Conservation (phyloP, 305 asterid genomes). For the Striga hermonthica region DNA sequence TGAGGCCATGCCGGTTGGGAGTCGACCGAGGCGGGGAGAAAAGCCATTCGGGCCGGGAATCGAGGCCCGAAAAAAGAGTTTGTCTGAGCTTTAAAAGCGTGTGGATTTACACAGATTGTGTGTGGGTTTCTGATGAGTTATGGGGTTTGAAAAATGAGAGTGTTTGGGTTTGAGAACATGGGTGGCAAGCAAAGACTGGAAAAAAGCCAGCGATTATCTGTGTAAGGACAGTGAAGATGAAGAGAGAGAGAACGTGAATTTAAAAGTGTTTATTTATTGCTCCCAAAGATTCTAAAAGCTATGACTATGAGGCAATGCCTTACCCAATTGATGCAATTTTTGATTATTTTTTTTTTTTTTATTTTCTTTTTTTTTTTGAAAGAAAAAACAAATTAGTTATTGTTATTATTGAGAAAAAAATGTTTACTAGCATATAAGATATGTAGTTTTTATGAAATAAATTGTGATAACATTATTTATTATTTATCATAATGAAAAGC, state of each 20-base stretch:
- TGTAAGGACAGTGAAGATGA: conserved; percentile 36
- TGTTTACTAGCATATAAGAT: too few species aligned
- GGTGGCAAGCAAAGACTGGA: conserved; percentile 56
- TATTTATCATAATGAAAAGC: too few species aligned
- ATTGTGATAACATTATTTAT: too few species aligned
- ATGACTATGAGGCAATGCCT: too few species aligned
- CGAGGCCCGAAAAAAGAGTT: neutral
- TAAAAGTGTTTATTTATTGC: conserved; percentile 38
- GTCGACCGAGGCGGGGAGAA: conserved; percentile 42
- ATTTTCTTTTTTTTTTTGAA: neutral
- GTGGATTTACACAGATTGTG: neutral
- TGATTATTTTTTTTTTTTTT: neutral
- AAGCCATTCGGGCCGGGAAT: conserved; percentile 35
- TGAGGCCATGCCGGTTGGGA: conserved; percentile 44
- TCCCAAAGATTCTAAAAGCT: conserved; percentile 33
- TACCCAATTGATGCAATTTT: too few species aligned
- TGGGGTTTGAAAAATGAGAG: conserved; percentile 31
- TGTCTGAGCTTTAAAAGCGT: neutral
- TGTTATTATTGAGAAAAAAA: too few species aligned
- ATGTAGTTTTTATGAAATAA: too few species aligned
- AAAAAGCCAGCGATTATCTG: conserved; percentile 59
- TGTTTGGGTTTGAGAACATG: conserved; percentile 51
- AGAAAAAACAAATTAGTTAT: neutral
- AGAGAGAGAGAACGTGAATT: conserved; percentile 43
- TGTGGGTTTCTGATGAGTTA: conserved; percentile 7